Base-by-base conservation (phyloP, 129 eudicot species). In the Tanacetum coccineum region DNA sequence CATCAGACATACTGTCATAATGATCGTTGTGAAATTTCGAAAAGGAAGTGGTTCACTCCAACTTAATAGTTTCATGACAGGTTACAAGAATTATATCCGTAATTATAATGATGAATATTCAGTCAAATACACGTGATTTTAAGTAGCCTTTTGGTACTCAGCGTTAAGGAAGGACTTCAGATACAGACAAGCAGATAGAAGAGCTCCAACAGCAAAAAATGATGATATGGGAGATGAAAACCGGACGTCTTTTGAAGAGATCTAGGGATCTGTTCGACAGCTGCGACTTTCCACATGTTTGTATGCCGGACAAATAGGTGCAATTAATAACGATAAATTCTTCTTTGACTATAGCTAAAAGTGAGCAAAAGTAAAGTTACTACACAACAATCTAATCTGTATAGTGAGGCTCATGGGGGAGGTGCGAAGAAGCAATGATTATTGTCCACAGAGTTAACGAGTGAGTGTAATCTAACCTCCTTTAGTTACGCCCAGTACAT, bases 111-210 rank as follows among this genome's bases (percentile, higher is more conserved):
- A 0, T 62, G 15, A 62, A 39, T 22, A 22, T 22, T 2, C 25
- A 22, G 1, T 1, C 25, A 22, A 0, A 22, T 22, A 22, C 25
- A 22, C 1, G 25, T 22, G 25, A 22, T 22, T 2, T 22, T 22
- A 22, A 22, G 25, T 22, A 22, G 25, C 25, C 2, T 0, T 22
- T 2, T 0, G 1, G 25, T 22, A 22, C 25, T 22, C 4, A 22
- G 1, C 12, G 15, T 25, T n/a, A 59, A 67, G 59, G 61, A 46
- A 46, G 39, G 67, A 62, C n/a, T 40, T 62, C 67, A 9, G 67
- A 62, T n/a, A 62, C 67, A 62, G 51, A 62, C 42, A 62, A 62
- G 15, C 67, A 62, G 9, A 62, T 62, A 8, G 67, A 62, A 39
- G 67, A 62, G 30, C 67, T 62, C 51, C 51, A 62, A 6, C 10